Conservation (phyloP, 768 basidiomycete species). For the Calvatia gigantea region DNA sequence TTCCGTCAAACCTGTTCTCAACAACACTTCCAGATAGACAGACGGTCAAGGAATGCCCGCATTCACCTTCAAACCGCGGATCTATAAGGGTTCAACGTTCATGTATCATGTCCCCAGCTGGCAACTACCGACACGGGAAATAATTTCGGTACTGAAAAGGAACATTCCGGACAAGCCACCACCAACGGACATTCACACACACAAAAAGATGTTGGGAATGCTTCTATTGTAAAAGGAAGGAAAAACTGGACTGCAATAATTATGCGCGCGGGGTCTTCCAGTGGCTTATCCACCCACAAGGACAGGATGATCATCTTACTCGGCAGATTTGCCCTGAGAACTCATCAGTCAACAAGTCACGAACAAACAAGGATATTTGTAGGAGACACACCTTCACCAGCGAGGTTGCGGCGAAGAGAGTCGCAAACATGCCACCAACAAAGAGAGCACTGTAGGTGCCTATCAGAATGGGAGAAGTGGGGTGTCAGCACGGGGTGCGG, state of each 20-base stretch:
- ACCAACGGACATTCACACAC: too few relatives aligned
- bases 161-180: neutral
- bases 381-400: conserved; percentile 39
- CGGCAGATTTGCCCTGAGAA: conserved; percentile 22
- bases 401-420: conserved; percentile 45
- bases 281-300: neutral
- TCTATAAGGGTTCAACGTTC: too few relatives aligned
- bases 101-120: too few relatives aligned
- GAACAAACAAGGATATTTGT: neutral
- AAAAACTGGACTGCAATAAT: neutral
- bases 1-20: too few relatives aligned
- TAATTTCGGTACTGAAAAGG: neutral
- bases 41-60: too few relatives aligned
- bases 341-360: neutral
- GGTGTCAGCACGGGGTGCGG: neutral
- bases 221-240: conserved; percentile 1
- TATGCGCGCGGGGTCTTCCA: neutral
- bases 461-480: conserved; percentile 22
- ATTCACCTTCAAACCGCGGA: too few relatives aligned
- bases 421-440: conserved; percentile 49
- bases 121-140: too few relatives aligned
- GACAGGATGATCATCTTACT: neutral
- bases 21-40: too few relatives aligned
- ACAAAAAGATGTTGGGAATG: neutral
- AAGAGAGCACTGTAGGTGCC: conserved; percentile 55